Evolutionary conservation across 2,329 filamentous ascomycete genomes (phyloP).

Genomic region (Calonectria montana): DNA sequence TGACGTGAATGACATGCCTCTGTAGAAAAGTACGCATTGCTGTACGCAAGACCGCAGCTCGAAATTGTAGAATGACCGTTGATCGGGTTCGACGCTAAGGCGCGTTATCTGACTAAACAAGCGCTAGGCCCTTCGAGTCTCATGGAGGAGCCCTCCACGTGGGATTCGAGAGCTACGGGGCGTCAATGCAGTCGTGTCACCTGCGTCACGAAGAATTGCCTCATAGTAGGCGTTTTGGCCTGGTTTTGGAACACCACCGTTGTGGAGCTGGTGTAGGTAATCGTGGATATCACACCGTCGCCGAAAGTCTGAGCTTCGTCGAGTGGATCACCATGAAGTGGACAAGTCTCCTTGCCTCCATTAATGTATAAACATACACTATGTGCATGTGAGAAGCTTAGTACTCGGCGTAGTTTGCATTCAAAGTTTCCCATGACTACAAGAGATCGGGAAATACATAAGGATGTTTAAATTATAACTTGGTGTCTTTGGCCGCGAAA

Average conservation of each 20-base stretch:
- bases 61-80: too few species aligned
- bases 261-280: neutral
- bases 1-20: too few species aligned
- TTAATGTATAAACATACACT: neutral
- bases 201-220: neutral
- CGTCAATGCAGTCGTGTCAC: neutral
- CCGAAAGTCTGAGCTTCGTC: neutral
- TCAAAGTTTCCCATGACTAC: neutral
- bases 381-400: neutral
- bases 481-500: too few species aligned
- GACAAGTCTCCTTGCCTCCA: neutral
- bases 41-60: too few species aligned
- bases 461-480: too few species aligned
- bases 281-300: neutral
- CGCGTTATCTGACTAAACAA: too few species aligned
- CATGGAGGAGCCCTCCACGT: neutral
- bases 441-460: too few species aligned
- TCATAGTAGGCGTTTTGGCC: neutral
- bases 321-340: neutral
- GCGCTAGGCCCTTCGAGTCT: too few species aligned
- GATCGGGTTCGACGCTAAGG: too few species aligned
- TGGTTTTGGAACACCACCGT: neutral
- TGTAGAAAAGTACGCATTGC: too few species aligned
- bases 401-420: neutral
- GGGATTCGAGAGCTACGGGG: neutral